A percentile compares a stretch with the other conserved stretches of the same genome.
Conservation (phyloP, 371 early-diverging fungal genomes). For the Rhizoclosmatium hyalinum region DNA sequence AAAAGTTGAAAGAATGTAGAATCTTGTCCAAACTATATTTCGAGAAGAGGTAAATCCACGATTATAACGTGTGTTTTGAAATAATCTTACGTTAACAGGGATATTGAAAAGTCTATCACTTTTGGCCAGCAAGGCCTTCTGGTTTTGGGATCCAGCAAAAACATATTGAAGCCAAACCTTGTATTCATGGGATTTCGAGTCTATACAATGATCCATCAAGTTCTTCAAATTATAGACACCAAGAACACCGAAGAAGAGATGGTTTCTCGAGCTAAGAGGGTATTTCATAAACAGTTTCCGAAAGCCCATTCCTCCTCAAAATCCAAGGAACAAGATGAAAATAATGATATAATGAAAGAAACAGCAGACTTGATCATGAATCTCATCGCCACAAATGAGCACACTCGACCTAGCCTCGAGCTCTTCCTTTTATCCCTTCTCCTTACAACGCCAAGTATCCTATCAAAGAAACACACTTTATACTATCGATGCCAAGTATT, state of each 20-base stretch:
- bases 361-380: neutral
- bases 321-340: constrained; percentile 9
- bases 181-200: neutral
- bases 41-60: constrained; percentile 8
- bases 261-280: neutral
- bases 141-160: neutral
- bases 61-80: neutral
- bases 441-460: constrained; percentile 1
- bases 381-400: neutral
- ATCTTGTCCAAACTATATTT: constrained; percentile 7
- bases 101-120: neutral
- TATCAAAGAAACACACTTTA: neutral
- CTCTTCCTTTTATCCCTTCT: constrained; percentile 3
- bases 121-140: neutral
- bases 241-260: neutral
- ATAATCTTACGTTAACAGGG: neutral
- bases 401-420: constrained; percentile 8
- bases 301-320: neutral
- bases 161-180: neutral
- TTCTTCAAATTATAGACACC: neutral
- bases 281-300: neutral
- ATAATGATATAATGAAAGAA: constrained; percentile 1
- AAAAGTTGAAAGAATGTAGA: constrained; percentile 18
- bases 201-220: neutral
- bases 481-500: neutral